phyloP scores from a whole-genome alignment of 495 filamentous ascomycete genomes.

The Sordaria brevicollis region DNA sequence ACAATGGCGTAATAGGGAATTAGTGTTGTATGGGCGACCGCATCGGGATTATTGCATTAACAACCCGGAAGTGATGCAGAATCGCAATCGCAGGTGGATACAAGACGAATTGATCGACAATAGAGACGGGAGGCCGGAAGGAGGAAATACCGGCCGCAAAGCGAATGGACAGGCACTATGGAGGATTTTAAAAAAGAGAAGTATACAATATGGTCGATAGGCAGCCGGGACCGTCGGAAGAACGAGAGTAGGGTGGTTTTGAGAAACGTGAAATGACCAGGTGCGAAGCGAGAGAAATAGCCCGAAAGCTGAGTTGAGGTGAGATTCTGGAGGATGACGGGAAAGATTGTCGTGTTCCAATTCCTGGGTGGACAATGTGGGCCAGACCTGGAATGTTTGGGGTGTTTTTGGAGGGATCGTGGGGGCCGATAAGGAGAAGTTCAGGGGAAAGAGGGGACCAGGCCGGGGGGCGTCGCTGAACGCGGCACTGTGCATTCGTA shows the following conservation, averaged over 20 bases:
- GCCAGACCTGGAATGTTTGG: neutral
- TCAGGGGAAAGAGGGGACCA: neutral
- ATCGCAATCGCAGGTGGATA: neutral
- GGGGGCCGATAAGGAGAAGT: neutral
- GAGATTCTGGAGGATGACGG: neutral
- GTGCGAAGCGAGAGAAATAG: constrained; percentile 17
- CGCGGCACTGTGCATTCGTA: neutral
- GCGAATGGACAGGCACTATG: neutral
- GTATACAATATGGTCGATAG: neutral
- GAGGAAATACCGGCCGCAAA: neutral
- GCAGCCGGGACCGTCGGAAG: neutral
- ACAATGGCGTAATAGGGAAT: neutral
- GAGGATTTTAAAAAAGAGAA: neutral
- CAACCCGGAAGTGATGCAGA: neutral
- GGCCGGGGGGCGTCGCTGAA: neutral
- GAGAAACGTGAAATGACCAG: neutral
- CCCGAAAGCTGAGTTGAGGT: constrained; percentile 19
- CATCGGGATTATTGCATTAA: neutral
- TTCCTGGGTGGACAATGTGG: neutral
- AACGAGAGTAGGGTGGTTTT: constrained; percentile 12
- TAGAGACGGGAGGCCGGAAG: neutral
- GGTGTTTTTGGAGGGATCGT: neutral
- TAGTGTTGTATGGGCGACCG: neutral
- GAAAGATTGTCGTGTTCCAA: neutral
- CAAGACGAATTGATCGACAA: neutral